A percentile compares a stretch with the other conserved stretches of the same genome.
Evolutionary conservation across 2,329 filamentous ascomycete genomes (phyloP).

Genomic region (Trichophyton benhamiae): DNA sequence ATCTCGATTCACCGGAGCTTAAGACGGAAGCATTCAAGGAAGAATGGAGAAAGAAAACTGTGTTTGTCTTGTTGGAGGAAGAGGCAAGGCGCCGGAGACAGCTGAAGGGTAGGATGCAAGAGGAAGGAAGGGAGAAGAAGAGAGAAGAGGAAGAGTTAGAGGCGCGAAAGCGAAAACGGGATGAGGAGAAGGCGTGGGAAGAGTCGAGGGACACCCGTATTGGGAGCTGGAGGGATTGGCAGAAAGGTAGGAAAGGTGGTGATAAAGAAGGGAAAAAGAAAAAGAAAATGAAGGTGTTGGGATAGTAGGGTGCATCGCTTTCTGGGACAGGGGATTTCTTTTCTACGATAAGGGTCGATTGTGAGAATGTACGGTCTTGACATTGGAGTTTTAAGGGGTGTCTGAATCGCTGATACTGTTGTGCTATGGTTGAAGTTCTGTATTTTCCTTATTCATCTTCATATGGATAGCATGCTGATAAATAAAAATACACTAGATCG

Average conservation of each 20-base stretch:
- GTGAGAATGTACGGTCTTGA: background rate
- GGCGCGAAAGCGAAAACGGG: constrained; percentile 68
- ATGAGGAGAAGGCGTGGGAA: constrained; percentile 94
- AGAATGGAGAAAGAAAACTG: constrained; percentile 82
- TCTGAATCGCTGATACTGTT: background rate
- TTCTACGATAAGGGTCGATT: background rate
- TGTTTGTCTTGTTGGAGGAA: constrained; percentile 82
- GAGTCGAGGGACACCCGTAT: constrained; percentile 81
- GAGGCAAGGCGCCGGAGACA: constrained; percentile 74
- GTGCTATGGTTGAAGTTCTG: too few relatives aligned
- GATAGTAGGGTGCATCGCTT: constrained; percentile 13
- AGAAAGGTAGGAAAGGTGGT: constrained; percentile 48
- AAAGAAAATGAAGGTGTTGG: constrained; percentile 39
- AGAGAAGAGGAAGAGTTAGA: constrained; percentile 77
- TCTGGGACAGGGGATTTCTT: background rate
- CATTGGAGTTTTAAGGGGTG: background rate
- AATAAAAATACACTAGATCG: background rate
- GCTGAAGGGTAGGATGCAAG: constrained; percentile 87
- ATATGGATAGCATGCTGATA: background rate
- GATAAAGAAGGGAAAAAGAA: constrained; percentile 53
- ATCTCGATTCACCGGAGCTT: constrained; percentile 70
- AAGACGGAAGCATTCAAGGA: constrained; percentile 68
- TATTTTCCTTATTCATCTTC: background rate
- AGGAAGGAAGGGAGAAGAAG: constrained; percentile 81
- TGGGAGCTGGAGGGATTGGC: constrained; percentile 84